Conservation (phyloP, 495 filamentous ascomycete species). For the Penicillium samsonianum region DNA sequence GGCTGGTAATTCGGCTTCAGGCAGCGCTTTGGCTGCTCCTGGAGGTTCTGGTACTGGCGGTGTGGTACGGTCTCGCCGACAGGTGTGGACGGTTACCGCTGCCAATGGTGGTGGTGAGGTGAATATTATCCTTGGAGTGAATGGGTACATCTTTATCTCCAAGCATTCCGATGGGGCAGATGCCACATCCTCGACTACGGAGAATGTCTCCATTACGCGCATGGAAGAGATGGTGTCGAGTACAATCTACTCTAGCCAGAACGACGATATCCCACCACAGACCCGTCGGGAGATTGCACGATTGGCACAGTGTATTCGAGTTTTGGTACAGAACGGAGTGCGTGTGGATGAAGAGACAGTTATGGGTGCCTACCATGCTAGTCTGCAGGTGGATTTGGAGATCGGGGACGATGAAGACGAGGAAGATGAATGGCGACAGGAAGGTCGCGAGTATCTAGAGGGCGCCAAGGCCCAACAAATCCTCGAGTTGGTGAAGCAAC, state of each 20-base stretch:
- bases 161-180: conserved; percentile 65
- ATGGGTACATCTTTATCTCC: conserved; percentile 93
- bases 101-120: conserved; percentile 72
- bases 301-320: conserved; percentile 73
- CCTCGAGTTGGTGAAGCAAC: conserved; percentile 51
- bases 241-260: conserved; percentile 87
- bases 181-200: conserved; percentile 46
- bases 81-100: conserved; percentile 79
- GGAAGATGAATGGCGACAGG: conserved; percentile 41
- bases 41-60: conserved; percentile 49
- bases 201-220: conserved; percentile 67
- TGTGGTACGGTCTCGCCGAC: conserved; percentile 75
- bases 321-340: conserved; percentile 76
- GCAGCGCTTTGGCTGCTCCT: conserved; percentile 17
- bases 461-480: conserved; percentile 68
- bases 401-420: conserved; percentile 49
- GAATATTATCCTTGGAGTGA: conserved; percentile 88
- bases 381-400: conserved; percentile 68
- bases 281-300: conserved; percentile 88
- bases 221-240: conserved; percentile 77
- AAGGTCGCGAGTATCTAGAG: conserved; percentile 65
- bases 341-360: conserved; percentile 93
- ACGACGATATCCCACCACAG: conserved; percentile 71
- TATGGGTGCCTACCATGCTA: conserved; percentile 75
- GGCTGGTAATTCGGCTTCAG: conserved; percentile 25